Percentiles rank a stretch among this genome's conserved stretches.
phyloP scores from a whole-genome alignment of 805 yeast species.

The Cyberlindnera veronae region DNA sequence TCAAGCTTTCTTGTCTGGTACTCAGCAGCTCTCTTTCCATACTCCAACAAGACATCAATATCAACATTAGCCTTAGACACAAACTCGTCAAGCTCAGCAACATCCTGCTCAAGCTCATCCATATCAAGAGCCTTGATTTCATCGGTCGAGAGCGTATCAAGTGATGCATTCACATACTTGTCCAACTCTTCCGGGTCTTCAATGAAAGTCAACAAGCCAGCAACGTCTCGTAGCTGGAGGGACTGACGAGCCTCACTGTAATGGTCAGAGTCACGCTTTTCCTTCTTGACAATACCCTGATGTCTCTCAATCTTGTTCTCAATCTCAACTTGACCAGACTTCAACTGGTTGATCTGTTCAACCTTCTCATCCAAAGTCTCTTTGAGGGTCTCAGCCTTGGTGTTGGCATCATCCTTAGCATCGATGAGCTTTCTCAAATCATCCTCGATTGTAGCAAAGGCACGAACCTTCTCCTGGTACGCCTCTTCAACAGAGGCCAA shows the following conservation, averaged over 20 bases:
- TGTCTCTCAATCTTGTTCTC: slow-evolving; percentile 60
- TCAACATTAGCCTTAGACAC: slow-evolving; percentile 61
- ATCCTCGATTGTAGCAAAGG: slow-evolving; percentile 32
- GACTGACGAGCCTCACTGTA: slow-evolving; percentile 36
- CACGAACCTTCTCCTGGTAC: slow-evolving; percentile 26
- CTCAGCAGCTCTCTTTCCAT: slow-evolving; percentile 63
- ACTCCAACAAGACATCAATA: slow-evolving; percentile 72
- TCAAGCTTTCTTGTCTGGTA: slow-evolving; percentile 60
- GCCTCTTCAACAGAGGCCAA: slow-evolving; percentile 31
- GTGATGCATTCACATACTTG: slow-evolving; percentile 23
- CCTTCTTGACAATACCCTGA: slow-evolving; percentile 39
- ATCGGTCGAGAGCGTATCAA: slow-evolving; percentile 46
- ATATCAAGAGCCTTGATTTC: slow-evolving; percentile 48
- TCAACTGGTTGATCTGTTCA: slow-evolving; percentile 49
- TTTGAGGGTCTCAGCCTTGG: slow-evolving; percentile 39
- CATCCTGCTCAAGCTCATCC: slow-evolving; percentile 46
- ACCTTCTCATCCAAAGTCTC: slow-evolving; percentile 38
- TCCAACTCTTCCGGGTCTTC: slow-evolving; percentile 30
- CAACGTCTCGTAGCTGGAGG: slow-evolving; percentile 52
- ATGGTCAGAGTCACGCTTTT: slow-evolving; percentile 33
- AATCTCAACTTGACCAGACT: slow-evolving; percentile 64
- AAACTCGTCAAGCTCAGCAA: slow-evolving; percentile 51
- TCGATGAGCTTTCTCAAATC: slow-evolving; percentile 30
- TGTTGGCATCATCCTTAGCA: slow-evolving; percentile 37
- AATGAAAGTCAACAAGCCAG: slow-evolving; percentile 24